Base-by-base conservation (phyloP, 1,284 basidiomycete species). In the Pisolithus thermaeus region DNA sequence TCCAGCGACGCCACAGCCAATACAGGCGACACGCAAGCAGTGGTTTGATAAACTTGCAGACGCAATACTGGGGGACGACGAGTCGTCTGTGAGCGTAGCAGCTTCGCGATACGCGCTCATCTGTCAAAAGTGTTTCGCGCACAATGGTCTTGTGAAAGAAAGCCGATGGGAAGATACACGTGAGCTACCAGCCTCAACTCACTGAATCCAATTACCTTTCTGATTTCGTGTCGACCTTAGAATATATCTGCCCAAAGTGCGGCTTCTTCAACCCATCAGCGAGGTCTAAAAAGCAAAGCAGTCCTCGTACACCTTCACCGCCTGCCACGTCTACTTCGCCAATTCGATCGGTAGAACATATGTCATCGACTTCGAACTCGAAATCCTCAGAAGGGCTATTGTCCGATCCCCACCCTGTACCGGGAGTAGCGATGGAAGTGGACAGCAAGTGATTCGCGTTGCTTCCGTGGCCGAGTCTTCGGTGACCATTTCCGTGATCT, bases 61-160 rank as follows among this genome's bases (percentile, higher is more conserved):
- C 64, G 85, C 84, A 7, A 75, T 96, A 8, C 25, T 96, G 1
- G 92, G 92, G 18, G 90, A 92, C 50, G 92, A 94, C 59, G 65
- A 60, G 56, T 69, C 78, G 44, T 73, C 75, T 22, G 61, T 68
- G 9, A 72, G 69, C 38, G 68, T 73, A 36, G 68, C 77, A 7
- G 71, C 77, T 8, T 78, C 77, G 27, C 85, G 90, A 54, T 99
- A 95, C 62, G 97, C 96, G 1, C 78, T 99, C 51, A 97, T 99
- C 40, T 99, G 96, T 69, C 83, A 85, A 54, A 86, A 87, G 59
- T 99, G 96, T 67, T 96, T 92, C 64, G 73, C 83, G 14, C 96
- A 99, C 70, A 99, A 99, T 62, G 96, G 96, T 0, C 77, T 99
- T 8, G 90, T 96, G 4, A 87, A 89, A 55, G 90, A 93, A 67